phyloP scores from a whole-genome alignment of 352 stramenopile genomes.

The Globisporangium ultimum region DNA sequence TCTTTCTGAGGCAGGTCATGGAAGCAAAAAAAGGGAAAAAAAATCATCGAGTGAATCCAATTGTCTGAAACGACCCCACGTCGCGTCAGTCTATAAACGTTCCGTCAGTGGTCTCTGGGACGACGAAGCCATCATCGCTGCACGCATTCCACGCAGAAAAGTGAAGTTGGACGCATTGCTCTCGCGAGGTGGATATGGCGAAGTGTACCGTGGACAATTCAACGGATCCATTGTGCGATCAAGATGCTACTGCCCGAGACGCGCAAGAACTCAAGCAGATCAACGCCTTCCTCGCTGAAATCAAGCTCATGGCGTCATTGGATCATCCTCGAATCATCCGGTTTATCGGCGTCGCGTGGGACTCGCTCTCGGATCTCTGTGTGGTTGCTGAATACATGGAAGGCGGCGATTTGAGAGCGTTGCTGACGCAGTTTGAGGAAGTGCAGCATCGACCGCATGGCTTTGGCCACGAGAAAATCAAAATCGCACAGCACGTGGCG shows the following conservation, averaged over 20 bases:
- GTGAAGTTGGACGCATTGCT: neutral
- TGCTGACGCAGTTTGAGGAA: conserved; percentile 21
- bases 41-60: no score
- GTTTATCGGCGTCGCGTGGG: conserved; percentile 69
- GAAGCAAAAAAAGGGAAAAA: no score
- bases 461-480: conserved; percentile 27
- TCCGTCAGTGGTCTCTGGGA: no score
- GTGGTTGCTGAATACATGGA: conserved; percentile 51
- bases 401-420: conserved; percentile 36
- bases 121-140: neutral
- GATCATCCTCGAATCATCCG: conserved; percentile 60
- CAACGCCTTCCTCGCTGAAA: conserved; percentile 44
- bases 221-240: conserved; percentile 38
- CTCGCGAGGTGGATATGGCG: neutral
- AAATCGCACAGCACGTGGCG: conserved; percentile 37
- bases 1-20: no score
- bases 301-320: conserved; percentile 56
- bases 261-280: conserved; percentile 52
- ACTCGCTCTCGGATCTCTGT: conserved; percentile 33
- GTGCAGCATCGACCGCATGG: conserved; percentile 5
- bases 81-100: no score
- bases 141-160: neutral
- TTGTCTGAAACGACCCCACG: no score
- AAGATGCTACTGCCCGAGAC: conserved; percentile 53
- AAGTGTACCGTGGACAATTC: conserved; percentile 25